These are phyloP conservation scores for Triadica sebifera DNA, from an alignment of 345 rosid species.

Conservation along the genomic window DNA sequence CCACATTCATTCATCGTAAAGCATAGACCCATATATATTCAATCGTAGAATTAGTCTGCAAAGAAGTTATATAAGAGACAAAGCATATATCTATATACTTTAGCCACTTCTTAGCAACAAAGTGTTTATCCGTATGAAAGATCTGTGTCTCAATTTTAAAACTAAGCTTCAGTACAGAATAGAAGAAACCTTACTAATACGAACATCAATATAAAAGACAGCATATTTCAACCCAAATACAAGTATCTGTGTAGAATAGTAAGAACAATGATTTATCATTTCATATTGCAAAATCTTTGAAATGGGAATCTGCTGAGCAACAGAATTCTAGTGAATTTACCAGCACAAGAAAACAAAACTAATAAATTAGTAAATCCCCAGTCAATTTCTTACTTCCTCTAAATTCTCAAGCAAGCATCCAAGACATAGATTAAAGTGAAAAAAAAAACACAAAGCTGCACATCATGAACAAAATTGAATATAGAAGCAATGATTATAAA, in stretches of 20 bases:
- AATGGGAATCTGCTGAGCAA: neutral
- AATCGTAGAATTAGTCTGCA: neutral
- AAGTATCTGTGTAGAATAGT: neutral
- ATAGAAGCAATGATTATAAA: neutral
- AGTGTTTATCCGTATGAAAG: neutral
- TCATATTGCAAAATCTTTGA: neutral
- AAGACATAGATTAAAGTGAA: neutral
- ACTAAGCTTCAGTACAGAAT: neutral
- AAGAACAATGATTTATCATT: neutral
- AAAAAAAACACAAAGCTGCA: neutral
- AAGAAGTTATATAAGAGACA: neutral
- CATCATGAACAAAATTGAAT: neutral
- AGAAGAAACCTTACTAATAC: neutral
- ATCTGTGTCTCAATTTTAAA: neutral
- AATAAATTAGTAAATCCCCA: neutral
- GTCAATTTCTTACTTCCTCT: neutral
- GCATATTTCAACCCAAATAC: neutral
- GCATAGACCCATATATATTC: too few relatives aligned
- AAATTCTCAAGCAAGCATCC: neutral
- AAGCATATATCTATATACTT: neutral
- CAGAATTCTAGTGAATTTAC: neutral
- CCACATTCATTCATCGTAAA: neutral
- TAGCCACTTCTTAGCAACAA: neutral
- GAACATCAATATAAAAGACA: neutral
- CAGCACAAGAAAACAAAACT: neutral